Evolutionary conservation across 1,139 yeast species (phyloP).

Genomic region (Candida frijolesensis): DNA sequence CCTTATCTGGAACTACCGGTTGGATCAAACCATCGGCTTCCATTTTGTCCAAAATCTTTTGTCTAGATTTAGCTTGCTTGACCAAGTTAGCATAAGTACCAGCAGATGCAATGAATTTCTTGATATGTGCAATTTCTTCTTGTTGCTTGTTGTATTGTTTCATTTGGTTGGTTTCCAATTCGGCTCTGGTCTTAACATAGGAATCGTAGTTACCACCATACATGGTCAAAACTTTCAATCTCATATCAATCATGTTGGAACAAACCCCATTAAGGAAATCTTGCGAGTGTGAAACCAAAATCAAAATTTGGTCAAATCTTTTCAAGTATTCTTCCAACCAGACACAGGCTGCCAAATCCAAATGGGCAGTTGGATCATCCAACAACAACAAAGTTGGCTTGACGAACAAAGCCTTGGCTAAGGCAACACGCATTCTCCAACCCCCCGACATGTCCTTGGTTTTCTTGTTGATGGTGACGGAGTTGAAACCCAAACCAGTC

Average conservation of each 20-base stretch:
- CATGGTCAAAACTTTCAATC: slow-evolving; percentile 65
- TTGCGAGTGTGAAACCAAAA: slow-evolving; percentile 96
- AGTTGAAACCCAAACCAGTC: slow-evolving; percentile 96
- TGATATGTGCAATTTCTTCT: slow-evolving; percentile 97
- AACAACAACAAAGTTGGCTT: slow-evolving; percentile 82
- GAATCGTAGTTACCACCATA: slow-evolving; percentile 99
- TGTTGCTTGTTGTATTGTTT: slow-evolving; percentile 96
- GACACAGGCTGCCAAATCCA: slow-evolving; percentile 99
- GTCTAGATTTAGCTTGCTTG: slow-evolving; percentile 98
- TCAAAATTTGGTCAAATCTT: slow-evolving; percentile 90
- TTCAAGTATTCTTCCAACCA: slow-evolving; percentile 98
- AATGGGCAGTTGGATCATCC: slow-evolving; percentile 99
- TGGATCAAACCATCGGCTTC: slow-evolving; percentile 98
- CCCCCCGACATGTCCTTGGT: slow-evolving; percentile 99
- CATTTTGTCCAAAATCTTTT: slow-evolving; percentile 99
- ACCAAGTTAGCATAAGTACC: slow-evolving; percentile 99
- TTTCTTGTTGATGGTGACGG: slow-evolving; percentile 74
- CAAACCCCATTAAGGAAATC: slow-evolving; percentile 99
- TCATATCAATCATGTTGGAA: slow-evolving; percentile 97
- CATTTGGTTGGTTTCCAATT: slow-evolving; percentile 96
- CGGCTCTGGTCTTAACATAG: slow-evolving; percentile 90
- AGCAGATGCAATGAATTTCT: slow-evolving; percentile 98
- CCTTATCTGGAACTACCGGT: slow-evolving; percentile 90
- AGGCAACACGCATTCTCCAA: slow-evolving; percentile 92
- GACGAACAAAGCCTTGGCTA: slow-evolving; percentile 83